Conservation (phyloP, 148 eudicot species). For the Cornus controversa region DNA sequence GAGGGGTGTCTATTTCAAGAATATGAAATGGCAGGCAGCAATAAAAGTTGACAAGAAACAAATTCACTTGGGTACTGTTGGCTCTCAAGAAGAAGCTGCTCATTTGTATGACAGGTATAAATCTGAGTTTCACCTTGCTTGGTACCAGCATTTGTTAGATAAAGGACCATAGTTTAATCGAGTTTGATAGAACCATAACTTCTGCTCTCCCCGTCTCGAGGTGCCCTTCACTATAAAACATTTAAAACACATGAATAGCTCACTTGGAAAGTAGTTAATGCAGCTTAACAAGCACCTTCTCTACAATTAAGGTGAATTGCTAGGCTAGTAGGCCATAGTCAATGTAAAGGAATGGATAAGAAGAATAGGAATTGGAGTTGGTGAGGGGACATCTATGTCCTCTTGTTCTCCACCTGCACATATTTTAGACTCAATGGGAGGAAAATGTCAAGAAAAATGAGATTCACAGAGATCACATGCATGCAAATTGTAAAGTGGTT, state of each 20-base stretch:
- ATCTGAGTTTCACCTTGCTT: background rate
- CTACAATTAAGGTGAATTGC: no score
- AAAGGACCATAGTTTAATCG: background rate
- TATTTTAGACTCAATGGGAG: no score
- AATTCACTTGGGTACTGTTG: conserved; percentile 90
- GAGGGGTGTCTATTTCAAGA: conserved; percentile 94
- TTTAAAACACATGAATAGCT: no score
- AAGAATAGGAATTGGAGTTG: no score
- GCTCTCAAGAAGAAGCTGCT: conserved; percentile 85
- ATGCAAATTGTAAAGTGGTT: background rate
- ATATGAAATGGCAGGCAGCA: conserved; percentile 96
- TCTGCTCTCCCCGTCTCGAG: background rate
- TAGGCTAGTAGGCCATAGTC: no score
- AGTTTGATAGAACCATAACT: background rate
- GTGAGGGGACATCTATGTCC: no score
- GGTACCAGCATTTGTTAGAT: background rate
- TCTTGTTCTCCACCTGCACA: no score
- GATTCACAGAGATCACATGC: background rate
- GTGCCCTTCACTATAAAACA: no score
- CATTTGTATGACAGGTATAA: conserved; percentile 80
- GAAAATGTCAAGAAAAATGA: no score
- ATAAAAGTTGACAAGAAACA: conserved; percentile 95
- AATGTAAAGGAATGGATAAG: no score
- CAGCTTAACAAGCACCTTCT: no score
- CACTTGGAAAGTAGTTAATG: no score